A percentile compares a stretch with the other conserved stretches of the same genome.
phyloP scores from a whole-genome alignment of 2,329 filamentous ascomycete genomes.

The Xylariaceae sp. region DNA sequence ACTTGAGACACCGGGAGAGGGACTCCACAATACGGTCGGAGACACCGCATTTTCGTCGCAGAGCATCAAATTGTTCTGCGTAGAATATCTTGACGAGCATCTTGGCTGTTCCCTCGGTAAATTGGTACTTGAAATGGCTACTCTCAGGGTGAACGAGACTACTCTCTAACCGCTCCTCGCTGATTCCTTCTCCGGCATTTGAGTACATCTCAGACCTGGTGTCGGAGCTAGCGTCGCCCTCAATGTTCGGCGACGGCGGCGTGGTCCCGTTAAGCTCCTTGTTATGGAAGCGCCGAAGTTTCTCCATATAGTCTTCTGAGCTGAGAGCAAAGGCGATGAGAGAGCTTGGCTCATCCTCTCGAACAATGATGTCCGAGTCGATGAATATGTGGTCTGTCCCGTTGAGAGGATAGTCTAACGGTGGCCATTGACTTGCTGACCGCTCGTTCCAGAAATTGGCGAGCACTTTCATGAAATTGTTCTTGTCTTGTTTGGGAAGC shows the following conservation, averaged over 20 bases:
- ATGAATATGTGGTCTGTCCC: conserved; percentile 93
- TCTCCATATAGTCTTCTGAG: conserved; percentile 82
- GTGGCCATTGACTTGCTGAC: conserved; percentile 91
- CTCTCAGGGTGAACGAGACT: conserved; percentile 83
- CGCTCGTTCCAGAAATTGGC: conserved; percentile 98
- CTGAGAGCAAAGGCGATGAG: conserved; percentile 91
- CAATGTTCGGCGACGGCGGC: conserved; percentile 28
- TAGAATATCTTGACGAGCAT: conserved; percentile 99
- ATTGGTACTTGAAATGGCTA: conserved; percentile 94
- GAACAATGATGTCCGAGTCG: conserved; percentile 94
- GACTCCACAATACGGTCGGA: conserved; percentile 94
- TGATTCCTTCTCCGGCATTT: conserved; percentile 31
- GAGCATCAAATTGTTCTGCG: conserved; percentile 94
- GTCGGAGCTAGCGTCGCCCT: conserved; percentile 37
- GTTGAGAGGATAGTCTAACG: conserved; percentile 88
- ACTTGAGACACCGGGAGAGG: conserved; percentile 91
- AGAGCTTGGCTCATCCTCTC: conserved; percentile 96
- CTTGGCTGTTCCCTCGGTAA: conserved; percentile 87
- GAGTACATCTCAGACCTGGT: conserved; percentile 36
- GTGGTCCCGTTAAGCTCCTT: conserved; percentile 25
- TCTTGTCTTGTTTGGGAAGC: conserved; percentile 89
- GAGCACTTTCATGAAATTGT: conserved; percentile 90
- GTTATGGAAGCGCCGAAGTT: conserved; percentile 58
- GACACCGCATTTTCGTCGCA: conserved; percentile 89
- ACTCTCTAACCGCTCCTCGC: conserved; percentile 77